These are phyloP conservation scores for Rhodotorula graminis DNA, from an alignment of 768 basidiomycete species.

Conservation along the genomic window DNA sequence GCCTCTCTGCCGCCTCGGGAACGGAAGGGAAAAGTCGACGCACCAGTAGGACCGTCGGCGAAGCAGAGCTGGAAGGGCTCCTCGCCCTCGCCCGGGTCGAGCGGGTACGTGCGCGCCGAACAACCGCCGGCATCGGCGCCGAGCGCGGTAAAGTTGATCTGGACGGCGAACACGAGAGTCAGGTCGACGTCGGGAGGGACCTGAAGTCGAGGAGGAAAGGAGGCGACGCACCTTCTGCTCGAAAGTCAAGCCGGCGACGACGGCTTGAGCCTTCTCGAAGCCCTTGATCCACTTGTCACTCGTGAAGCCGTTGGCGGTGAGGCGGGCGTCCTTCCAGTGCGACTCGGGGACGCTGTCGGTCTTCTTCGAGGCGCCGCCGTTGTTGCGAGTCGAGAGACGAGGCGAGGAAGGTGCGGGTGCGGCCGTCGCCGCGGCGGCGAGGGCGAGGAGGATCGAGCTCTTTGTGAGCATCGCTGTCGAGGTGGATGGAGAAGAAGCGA, in stretches of 20 bases:
- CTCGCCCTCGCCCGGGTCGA: not conserved
- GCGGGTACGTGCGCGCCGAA: constrained; percentile 4
- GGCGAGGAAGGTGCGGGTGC: not conserved
- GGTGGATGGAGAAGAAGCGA: not conserved
- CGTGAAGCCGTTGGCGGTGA: constrained; percentile 12
- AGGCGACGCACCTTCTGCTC: constrained; percentile 7
- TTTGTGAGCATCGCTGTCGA: not conserved
- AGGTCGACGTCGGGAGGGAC: no score
- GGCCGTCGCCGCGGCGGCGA: not conserved
- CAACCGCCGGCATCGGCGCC: not conserved
- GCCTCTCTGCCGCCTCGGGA: no score
- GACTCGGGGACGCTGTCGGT: not conserved
- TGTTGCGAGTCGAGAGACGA: not conserved
- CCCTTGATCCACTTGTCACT: not conserved
- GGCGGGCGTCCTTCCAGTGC: not conserved
- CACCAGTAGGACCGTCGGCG: constrained; percentile 11
- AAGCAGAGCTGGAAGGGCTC: not conserved
- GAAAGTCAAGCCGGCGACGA: constrained; percentile 4
- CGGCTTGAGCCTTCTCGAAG: constrained; percentile 8
- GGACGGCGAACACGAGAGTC: not conserved
- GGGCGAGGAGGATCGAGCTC: not conserved
- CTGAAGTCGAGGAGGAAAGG: no score
- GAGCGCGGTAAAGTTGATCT: constrained; percentile 16
- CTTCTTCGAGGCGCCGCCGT: not conserved
- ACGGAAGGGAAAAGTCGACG: no score